Base-by-base conservation (phyloP, 2,329 filamentous ascomycete genomes). In the Magnaporthiopsis poae region DNA sequence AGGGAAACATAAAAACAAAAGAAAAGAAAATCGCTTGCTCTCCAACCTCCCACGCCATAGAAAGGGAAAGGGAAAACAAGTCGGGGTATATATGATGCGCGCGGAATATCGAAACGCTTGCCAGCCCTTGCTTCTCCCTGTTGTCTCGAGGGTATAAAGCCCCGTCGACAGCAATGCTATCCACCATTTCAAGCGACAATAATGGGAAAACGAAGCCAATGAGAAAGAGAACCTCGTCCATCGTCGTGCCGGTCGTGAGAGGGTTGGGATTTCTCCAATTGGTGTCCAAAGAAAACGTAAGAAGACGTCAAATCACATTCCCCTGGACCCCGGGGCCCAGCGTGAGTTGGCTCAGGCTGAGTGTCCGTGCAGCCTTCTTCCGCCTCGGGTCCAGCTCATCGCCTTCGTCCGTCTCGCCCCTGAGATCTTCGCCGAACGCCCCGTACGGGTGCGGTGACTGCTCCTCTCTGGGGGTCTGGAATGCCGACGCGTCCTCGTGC, bases 281-380 rank as follows among this genome's bases (percentile, higher is more conserved):
- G 61, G 35, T 65, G 36, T 60, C 5, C 18, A 65, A 39, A 63
- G 9, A 64, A 64, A 7, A 36, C 35, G 59, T n/a, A 63, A 61
- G 15, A 63, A 39, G 13, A 11, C 29, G 18, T 5, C 27, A 65
- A 31, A 62, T 46, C 27, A 62, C 61, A 21, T 52, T 46, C 60
- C 66, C 60, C 66, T 21, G 68, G 63, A 25, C 18, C 12, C 64
- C 67, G 64, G 70, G 71, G 60, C 69, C 65, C 25, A 69, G 76
- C 0, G 85, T 88, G 70, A 88, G 74, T 72, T 86, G 84, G 68
- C 85, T 85, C 13, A 89, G 78, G 35, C 85, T 90, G 72, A 91
- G 80, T 61, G 86, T 88, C 69, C 85, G 84, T 29, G 85, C 85
- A 1, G 87, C 85, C 73, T 79, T 85, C 69, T 83, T 82, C 64